Evolutionary conservation across 192 early-diverging fungal genomes (phyloP).

Genomic region (Podila horticola): DNA sequence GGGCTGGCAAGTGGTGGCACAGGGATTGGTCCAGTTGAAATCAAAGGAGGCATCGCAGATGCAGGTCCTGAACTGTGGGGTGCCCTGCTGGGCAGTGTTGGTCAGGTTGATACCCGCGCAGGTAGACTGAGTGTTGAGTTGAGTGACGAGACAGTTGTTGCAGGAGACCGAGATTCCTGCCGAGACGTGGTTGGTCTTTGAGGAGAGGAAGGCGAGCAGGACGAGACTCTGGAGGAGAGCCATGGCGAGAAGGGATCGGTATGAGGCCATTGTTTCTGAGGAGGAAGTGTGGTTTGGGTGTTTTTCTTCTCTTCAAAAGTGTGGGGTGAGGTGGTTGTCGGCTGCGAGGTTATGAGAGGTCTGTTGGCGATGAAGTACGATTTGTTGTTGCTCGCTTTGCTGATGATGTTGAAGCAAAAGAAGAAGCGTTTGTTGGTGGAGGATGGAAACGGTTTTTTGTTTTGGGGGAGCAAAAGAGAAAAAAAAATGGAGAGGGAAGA

Average conservation of each 20-base stretch:
- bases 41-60: constrained; percentile 42
- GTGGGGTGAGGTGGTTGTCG: neutral
- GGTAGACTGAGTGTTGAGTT: constrained; percentile 12
- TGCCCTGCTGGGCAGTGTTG: constrained; percentile 4
- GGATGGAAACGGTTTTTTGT: too few species aligned
- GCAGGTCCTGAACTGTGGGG: constrained; percentile 17
- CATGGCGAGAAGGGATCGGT: constrained; percentile 4
- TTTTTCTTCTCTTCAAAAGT: neutral
- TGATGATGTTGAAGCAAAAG: too few species aligned
- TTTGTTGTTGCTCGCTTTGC: too few species aligned
- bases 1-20: constrained; percentile 27
- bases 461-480: neutral
- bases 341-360: too few species aligned
- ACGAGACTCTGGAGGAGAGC: neutral
- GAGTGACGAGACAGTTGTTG: constrained; percentile 24
- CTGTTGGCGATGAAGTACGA: too few species aligned
- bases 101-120: constrained; percentile 32
- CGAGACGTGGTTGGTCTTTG: neutral
- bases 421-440: too few species aligned
- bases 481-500: neutral
- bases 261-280: constrained; percentile 3
- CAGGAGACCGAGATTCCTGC: constrained; percentile 35
- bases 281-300: neutral
- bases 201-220: constrained; percentile 1
- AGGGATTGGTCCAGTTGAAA: constrained; percentile 33